phyloP scores from a whole-genome alignment of 371 early-diverging fungal genomes.

The Mucor irregularis region DNA sequence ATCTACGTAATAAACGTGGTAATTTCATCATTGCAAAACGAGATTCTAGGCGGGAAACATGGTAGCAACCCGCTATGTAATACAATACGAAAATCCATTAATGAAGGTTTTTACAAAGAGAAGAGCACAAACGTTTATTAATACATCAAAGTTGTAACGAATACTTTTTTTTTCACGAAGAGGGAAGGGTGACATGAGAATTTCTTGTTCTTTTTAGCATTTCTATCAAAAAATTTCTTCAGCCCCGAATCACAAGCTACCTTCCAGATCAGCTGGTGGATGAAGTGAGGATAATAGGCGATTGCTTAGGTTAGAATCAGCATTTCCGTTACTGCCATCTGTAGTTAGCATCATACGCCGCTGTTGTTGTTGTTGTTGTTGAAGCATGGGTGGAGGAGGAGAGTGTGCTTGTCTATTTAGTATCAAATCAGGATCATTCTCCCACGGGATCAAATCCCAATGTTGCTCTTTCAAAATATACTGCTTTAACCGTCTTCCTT shows the following conservation, averaged over 20 bases:
- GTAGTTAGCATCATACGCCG: background rate
- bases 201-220: background rate
- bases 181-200: too few species aligned
- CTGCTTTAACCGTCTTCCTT: slow-evolving; percentile 27
- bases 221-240: background rate
- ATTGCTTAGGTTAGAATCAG: background rate
- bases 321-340: background rate
- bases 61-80: too few species aligned
- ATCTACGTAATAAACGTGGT: too few species aligned
- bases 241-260: slow-evolving; percentile 4
- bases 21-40: too few species aligned
- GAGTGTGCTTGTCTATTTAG: background rate
- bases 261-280: slow-evolving; percentile 11
- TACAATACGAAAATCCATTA: too few species aligned
- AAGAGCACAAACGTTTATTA: too few species aligned
- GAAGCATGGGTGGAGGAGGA: background rate
- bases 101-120: too few species aligned
- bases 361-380: slow-evolving; percentile 10
- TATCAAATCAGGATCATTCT: background rate
- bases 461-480: slow-evolving; percentile 42
- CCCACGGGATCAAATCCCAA: slow-evolving; percentile 34
- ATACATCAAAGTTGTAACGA: too few species aligned
- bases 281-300: slow-evolving; percentile 1
- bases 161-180: too few species aligned
- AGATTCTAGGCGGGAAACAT: too few species aligned